Evolutionary conservation across 1,139 yeast genomes (phyloP).

Genomic region (Eremothecium cymbalariae): DNA sequence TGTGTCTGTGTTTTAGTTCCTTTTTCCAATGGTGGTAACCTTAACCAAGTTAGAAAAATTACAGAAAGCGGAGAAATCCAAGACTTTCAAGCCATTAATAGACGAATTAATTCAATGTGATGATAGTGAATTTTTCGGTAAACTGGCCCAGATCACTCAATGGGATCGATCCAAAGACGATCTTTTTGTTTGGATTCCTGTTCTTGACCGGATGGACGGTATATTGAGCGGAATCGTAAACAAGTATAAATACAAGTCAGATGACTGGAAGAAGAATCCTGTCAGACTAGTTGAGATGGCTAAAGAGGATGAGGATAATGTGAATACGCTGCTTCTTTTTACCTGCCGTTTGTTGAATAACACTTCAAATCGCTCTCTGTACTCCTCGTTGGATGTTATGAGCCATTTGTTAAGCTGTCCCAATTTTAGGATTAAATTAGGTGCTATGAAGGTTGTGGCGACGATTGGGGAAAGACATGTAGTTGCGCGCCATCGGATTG

Average conservation of each 20-base stretch:
- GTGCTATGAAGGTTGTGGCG: conserved; percentile 58
- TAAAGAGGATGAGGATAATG: conserved; percentile 39
- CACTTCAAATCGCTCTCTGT: conserved; percentile 60
- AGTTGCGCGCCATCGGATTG: conserved; percentile 38
- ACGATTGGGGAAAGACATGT: conserved; percentile 51
- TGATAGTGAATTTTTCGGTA: conserved; percentile 19
- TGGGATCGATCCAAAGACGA: conserved; percentile 73
- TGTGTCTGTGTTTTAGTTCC: conserved; percentile 1
- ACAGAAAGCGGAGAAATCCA: conserved; percentile 27
- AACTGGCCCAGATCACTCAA: conserved; percentile 21
- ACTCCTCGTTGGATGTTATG: conserved; percentile 58
- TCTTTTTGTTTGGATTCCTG: conserved; percentile 66
- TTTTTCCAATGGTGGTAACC: conserved; percentile 21
- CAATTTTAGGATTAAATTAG: conserved; percentile 50
- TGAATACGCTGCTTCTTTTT: conserved; percentile 51
- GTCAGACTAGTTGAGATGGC: conserved; percentile 42
- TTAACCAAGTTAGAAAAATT: conserved; percentile 27
- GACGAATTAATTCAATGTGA: conserved; percentile 24
- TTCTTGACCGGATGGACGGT: conserved; percentile 66
- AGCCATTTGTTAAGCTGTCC: conserved; percentile 53
- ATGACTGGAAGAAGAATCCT: conserved; percentile 33
- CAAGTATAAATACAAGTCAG: conserved; percentile 40
- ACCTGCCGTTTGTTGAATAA: conserved; percentile 59
- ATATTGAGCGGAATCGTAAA: conserved; percentile 48
- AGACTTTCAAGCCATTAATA: conserved; percentile 28